Evolutionary conservation across 768 basidiomycete genomes (phyloP).

Genomic region (Boletus reticulatus): DNA sequence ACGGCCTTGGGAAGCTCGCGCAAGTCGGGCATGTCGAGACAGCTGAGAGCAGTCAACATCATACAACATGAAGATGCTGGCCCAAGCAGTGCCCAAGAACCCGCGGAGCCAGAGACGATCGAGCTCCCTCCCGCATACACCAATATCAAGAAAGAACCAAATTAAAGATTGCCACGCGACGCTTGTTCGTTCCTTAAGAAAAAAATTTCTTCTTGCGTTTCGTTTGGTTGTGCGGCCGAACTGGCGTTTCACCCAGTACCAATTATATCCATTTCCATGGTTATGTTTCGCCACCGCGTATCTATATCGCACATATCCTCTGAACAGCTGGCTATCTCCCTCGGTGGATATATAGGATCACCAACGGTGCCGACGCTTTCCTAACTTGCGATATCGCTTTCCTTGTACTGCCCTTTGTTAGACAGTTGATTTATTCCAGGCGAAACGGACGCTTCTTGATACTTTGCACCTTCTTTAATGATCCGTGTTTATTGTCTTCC

Average conservation of each 20-base stretch:
- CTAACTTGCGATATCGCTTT: not conserved
- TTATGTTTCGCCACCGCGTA: not conserved
- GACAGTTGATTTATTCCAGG: not conserved
- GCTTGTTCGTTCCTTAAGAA: not conserved
- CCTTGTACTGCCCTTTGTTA: not conserved
- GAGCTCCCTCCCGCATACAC: slow-evolving; percentile 86
- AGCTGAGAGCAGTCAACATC: slow-evolving; percentile 71
- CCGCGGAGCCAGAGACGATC: slow-evolving; percentile 63
- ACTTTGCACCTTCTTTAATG: not conserved
- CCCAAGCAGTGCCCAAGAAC: slow-evolving; percentile 26
- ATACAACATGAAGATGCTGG: slow-evolving; percentile 88
- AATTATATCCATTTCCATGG: not conserved
- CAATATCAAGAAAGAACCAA: slow-evolving; percentile 40
- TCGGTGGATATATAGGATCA: slow-evolving; percentile 3
- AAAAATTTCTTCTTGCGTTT: not conserved
- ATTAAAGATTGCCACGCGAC: not conserved
- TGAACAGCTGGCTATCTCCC: not conserved
- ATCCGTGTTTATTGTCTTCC: not conserved
- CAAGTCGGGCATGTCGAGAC: slow-evolving; percentile 42
- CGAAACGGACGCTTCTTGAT: not conserved
- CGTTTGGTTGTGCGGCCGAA: no score
- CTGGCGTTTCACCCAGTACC: slow-evolving; percentile 2
- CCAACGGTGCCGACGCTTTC: not conserved
- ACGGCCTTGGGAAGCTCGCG: slow-evolving; percentile 25
- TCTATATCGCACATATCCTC: not conserved